Evolutionary conservation across 2,329 filamentous ascomycete species (phyloP), one percentile per base, ranked within the genome.

Genomic region (Fusarium sp.): DNA sequence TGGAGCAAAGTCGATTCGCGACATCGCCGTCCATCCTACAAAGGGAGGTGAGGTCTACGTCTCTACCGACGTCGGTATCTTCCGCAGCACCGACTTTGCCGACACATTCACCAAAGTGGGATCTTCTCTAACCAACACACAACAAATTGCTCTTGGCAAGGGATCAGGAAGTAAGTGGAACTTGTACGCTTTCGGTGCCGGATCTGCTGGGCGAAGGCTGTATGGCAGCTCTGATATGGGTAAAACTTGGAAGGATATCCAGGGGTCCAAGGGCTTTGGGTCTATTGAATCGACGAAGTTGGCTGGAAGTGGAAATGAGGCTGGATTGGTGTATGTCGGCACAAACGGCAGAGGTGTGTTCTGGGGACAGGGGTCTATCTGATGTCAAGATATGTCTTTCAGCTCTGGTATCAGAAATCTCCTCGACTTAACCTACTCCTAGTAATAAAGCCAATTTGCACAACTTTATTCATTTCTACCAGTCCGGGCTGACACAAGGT

Each of bases 1-100:
- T 5, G 78, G 79, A n/a, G 82, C 80, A 5, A 81, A 78, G 4
- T 75, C 80, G 20, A 80, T 91, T 60, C 88, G 88, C 41, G 83
- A 85, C 34, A 82, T 92, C 12, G 86, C 85, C 18, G 82, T 82
- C 1, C 83, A 90, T 66, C 88, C 89, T 0, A 82, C 84, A 8
- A 81, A 82, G 13, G 86, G 87, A 0, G 90, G 91, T 15, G 86
- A 89, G 49, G 83, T 92, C 49, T 87, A 84, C 77, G 86, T 86
- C 3, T 87, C 86, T 2, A 88, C 87, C 0, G 81, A 88, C 56
- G 78, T 72, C 0, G 87, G 87, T 8, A 76, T 90, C 49, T 88
- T 86, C 78, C 83, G 83, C 69, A 87, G 84, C 12, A 84, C 82
- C 8, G 76, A 89, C 74, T 87, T 79, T 38, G 87, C 86, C 8